Conservation (phyloP, 306 rosid species). For the Calophaca sinica region DNA sequence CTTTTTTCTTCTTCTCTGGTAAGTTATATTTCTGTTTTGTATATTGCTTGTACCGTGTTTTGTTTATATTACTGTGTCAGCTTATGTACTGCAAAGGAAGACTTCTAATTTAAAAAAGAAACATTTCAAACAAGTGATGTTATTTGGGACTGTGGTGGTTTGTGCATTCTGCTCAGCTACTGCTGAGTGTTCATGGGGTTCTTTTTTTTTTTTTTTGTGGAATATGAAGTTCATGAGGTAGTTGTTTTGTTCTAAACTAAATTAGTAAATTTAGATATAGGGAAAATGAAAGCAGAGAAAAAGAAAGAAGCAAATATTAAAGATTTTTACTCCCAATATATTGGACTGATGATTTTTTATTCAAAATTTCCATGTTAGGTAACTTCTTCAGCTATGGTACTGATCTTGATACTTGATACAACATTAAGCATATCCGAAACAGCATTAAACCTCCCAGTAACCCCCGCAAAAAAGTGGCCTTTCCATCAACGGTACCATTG, state of each 20-base stretch:
- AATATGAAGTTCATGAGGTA: background rate
- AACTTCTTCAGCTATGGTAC: background rate
- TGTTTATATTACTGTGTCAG: background rate
- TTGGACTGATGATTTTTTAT: background rate
- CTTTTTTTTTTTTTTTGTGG: background rate
- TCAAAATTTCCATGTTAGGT: background rate
- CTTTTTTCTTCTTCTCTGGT: constrained; percentile 34
- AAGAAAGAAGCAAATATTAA: background rate
- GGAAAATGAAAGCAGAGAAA: background rate
- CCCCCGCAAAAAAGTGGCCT: too few relatives aligned
- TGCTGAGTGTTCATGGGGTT: background rate
- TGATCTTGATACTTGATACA: background rate
- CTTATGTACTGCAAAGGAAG: background rate
- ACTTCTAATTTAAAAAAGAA: background rate
- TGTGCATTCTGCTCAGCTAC: constrained; percentile 15
- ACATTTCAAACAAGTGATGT: constrained; percentile 4
- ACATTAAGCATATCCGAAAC: too few relatives aligned
- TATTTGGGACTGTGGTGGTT: background rate
- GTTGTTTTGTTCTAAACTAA: constrained; percentile 14
- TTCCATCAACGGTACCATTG: too few relatives aligned
- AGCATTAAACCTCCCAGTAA: too few relatives aligned
- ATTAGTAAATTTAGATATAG: background rate
- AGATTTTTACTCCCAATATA: background rate
- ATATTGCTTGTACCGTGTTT: background rate
- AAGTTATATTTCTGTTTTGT: constrained; percentile 2